phyloP scores from a whole-genome alignment of 1,139 yeast species.

The Sugiyamaella xylanicola region DNA sequence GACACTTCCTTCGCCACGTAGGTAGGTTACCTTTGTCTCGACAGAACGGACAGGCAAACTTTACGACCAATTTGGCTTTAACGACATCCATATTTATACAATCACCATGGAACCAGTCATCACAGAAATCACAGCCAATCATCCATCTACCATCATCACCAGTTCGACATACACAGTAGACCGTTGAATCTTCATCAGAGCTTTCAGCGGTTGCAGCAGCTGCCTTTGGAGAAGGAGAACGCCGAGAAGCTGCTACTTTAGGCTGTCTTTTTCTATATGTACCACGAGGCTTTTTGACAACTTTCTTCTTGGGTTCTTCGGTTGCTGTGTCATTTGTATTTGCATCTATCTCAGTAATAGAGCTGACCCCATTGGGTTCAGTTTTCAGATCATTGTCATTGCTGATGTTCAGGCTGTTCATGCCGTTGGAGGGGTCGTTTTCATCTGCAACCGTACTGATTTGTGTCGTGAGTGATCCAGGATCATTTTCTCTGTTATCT shows the following conservation, averaged over 20 bases:
- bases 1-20: conserved; percentile 75
- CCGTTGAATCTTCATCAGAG: conserved; percentile 10
- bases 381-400: too few relatives aligned
- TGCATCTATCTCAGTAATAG: too few relatives aligned
- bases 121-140: conserved; percentile 95
- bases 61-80: conserved; percentile 60
- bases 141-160: conserved; percentile 78
- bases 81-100: conserved; percentile 66
- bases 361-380: too few relatives aligned
- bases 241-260: not conserved
- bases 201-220: not conserved
- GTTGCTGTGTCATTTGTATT: not conserved
- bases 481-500: not conserved
- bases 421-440: not conserved
- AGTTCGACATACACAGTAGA: conserved; percentile 76
- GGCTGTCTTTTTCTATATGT: conserved; percentile 13
- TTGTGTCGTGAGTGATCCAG: too few relatives aligned
- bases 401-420: not conserved
- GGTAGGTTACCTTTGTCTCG: conserved; percentile 50
- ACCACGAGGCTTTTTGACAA: conserved; percentile 6
- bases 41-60: conserved; percentile 78
- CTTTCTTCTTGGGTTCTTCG: not conserved
- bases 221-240: not conserved
- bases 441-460: too few relatives aligned
- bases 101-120: conserved; percentile 89